Percentiles rank a stretch among this genome's conserved stretches.
Conservation (phyloP, 768 basidiomycete genomes). For the Phylloporus rhodoxanthus region DNA sequence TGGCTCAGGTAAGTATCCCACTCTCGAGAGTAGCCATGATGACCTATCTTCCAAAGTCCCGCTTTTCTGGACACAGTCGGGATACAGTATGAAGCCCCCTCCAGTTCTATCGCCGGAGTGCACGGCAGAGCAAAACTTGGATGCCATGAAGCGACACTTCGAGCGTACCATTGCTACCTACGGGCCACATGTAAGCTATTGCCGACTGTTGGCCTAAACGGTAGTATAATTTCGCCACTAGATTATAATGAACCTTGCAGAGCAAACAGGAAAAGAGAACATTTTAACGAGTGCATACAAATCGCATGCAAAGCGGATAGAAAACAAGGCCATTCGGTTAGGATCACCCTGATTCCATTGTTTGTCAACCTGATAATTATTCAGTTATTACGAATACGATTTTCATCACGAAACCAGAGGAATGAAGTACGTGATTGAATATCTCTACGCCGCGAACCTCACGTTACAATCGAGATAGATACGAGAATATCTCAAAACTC, state of each 20-base stretch:
- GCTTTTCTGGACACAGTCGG: conserved; percentile 86
- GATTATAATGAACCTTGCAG: conserved; percentile 86
- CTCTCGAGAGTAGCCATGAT: neutral
- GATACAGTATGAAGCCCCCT: conserved; percentile 82
- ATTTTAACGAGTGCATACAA: conserved; percentile 73
- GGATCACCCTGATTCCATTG: conserved; percentile 15
- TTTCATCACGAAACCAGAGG: conserved; percentile 92
- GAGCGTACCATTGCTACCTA: conserved; percentile 58
- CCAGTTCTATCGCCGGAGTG: conserved; percentile 71
- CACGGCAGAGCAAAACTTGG: conserved; percentile 65
- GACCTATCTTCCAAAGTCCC: conserved; percentile 53
- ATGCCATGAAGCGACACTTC: conserved; percentile 71
- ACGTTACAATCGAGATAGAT: conserved; percentile 38
- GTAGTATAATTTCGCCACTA: conserved; percentile 27
- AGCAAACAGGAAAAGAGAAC: conserved; percentile 85
- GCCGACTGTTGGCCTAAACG: conserved; percentile 1
- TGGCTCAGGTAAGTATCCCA: conserved; percentile 65
- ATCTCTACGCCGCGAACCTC: neutral
- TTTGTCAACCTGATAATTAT: neutral
- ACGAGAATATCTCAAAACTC: conserved; percentile 85
- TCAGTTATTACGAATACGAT: conserved; percentile 78
- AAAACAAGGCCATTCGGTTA: conserved; percentile 52
- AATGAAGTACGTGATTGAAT: conserved; percentile 67
- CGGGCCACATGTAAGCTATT: conserved; percentile 63
- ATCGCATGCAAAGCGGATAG: conserved; percentile 56